Conservation (phyloP, 129 eudicot genomes). For the Flaveria linearis region DNA sequence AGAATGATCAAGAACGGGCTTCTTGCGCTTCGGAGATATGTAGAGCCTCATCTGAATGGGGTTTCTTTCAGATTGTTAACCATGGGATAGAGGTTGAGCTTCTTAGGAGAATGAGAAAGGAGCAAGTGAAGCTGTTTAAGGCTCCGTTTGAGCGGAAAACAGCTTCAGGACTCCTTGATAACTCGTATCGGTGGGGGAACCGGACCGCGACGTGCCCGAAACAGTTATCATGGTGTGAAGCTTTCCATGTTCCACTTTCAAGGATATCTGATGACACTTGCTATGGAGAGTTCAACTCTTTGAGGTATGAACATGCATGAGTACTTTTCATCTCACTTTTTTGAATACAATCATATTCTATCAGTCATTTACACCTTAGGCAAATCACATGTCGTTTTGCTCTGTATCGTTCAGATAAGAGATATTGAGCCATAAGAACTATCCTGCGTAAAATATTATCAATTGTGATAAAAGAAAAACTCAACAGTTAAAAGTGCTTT, state of each 20-base stretch:
- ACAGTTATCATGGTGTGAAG: conserved; percentile 71
- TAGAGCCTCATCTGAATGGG: conserved; percentile 73
- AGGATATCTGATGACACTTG: conserved; percentile 54
- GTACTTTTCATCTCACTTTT: too few species aligned
- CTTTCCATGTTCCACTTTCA: conserved; percentile 65
- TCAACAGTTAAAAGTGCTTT: too few species aligned
- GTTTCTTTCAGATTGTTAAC: conserved; percentile 67
- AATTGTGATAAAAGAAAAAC: too few species aligned
- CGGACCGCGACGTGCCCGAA: conserved; percentile 50
- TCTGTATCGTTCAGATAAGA: too few species aligned
- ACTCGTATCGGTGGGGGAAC: conserved; percentile 72
- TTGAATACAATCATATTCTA: background rate
- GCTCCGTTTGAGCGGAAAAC: conserved; percentile 52
- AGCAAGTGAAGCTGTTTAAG: conserved; percentile 55
- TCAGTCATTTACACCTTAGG: too few species aligned
- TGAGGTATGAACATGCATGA: conserved; percentile 36
- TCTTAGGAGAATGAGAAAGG: conserved; percentile 53
- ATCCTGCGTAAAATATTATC: too few species aligned
- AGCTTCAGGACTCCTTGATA: conserved; percentile 51
- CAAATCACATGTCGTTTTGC: too few species aligned
- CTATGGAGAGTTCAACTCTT: conserved; percentile 52
- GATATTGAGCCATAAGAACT: too few species aligned
- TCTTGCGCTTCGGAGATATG: conserved; percentile 44
- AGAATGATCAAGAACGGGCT: conserved; percentile 34
- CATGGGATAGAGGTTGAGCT: conserved; percentile 56